Evolutionary conservation across 495 filamentous ascomycete genomes (phyloP), one percentile per base, ranked within the genome.

Genomic region (Aspergillus homomorphus): DNA sequence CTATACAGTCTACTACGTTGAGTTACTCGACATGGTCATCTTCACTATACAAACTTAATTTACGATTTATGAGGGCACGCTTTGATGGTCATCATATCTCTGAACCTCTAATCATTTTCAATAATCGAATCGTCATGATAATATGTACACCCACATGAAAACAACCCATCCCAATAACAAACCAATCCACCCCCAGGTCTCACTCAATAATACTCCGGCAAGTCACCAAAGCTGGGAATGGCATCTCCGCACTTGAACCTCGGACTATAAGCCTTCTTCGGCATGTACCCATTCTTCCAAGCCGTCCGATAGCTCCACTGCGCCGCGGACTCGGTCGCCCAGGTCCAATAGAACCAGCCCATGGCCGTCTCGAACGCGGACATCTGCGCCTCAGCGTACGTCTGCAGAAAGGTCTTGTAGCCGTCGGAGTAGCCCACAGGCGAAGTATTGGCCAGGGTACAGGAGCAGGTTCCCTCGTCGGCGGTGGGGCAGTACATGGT

Each of bases 281-380:
- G 94, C 73, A 98, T 74, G 53, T 90, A 93, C 5, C 92, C 92
- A 6, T 89, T 90, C 59, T 82, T 84, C 71, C 95, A 79, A 0
- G 91, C 92, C 60, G 84, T 82, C 70, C 90, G 91, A 69, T 93
- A 99, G 71, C 91, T 96, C 94, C 94, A 99, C 75, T 98, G 94
- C 42, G 86, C 77, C 49, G 91, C 87, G 42, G 73, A 80, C 74
- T 92, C 87, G 3, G 88, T 92, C 58, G 84, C 75, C 90, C 88
- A 91, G 21, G 92, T 96, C 95, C 95, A 99, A 75, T 98, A 98
- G 74, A 96, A 92, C 94, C 95, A 98, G 49, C 95, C 95, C 86
- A 89, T 92, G 7, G 88, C 90, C 45, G 85, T 84, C 71, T 96
- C 92, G 61, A 96, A 99, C 26, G 85, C 88, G 16, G 81, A 74